Evolutionary conservation across 2,329 filamentous ascomycete genomes (phyloP), one percentile per base, ranked within the genome.

Genomic region (Boeremia exigua): DNA sequence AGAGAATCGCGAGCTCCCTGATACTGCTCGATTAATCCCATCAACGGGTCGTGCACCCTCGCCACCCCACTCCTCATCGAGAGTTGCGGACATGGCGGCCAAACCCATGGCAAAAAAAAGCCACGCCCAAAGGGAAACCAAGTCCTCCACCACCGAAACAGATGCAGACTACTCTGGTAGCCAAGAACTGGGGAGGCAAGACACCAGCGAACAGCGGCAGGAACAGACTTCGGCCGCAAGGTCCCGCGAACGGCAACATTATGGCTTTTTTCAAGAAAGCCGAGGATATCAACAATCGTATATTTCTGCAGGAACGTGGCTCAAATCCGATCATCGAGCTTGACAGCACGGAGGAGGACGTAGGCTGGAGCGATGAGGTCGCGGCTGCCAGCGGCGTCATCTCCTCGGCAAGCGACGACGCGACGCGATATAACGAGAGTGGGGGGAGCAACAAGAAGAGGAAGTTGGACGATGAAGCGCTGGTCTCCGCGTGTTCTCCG

Each of bases 211-310:
- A 58, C 49, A 67, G 61, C 59, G 68, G 61, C 46, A 69, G 66
- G 36, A 54, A 56, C 9, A 81, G 78, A 62, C 59, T 69, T n/a
- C 77, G 75, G 49, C 63, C 70, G 12, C 74, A 73, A 29, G 67
- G 66, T 12, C 76, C 78, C 48, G 70, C 75, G 17, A 84, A 84
- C 61, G 77, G 77, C 42, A 84, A 80, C 59, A 84, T 84, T 56
- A 73, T 83, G 69, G 77, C 74, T 43, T 84, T 84, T 66, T 84
- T 84, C 74, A 81, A 81, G 65, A 84, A 83, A 69, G 71, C 78
- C 1, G 80, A 79, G 40, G 72, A 77, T 43, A 74, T 75, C 23
- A 74, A 71, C 49, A 72, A 65, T 46, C 68, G 66, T 6, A 69
- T 78, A 29, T 78, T 78, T 29, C 15, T 77, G 15, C 65, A 73